These are phyloP conservation scores for Erythrophleum ivorense DNA, from an alignment of 331 rosid genomes.

Conservation along the genomic window DNA sequence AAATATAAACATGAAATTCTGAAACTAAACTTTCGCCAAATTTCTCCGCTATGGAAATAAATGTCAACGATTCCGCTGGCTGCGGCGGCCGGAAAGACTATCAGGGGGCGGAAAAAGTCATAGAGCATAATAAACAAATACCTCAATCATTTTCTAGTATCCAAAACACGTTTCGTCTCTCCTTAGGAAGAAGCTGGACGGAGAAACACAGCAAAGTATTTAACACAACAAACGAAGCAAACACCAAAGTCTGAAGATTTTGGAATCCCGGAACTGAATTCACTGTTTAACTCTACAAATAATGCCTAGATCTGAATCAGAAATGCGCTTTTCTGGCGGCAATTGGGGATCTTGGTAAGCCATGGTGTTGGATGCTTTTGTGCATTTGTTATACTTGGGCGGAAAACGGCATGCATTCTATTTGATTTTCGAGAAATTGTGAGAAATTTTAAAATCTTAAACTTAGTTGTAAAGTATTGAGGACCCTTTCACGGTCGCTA, in stretches of 20 bases:
- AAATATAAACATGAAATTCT: too few relatives aligned
- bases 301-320: constrained; percentile 56
- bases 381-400: constrained; percentile 28
- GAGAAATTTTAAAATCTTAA: background rate
- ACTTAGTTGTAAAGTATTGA: constrained; percentile 19
- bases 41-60: too few relatives aligned
- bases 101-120: background rate
- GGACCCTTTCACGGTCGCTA: background rate
- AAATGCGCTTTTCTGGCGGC: constrained; percentile 10
- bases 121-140: constrained; percentile 33
- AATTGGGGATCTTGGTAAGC: constrained; percentile 44
- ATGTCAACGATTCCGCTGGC: background rate
- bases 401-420: constrained; percentile 20
- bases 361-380: background rate
- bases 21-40: too few relatives aligned
- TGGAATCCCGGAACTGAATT: constrained; percentile 49
- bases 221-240: constrained; percentile 12
- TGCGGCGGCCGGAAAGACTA: background rate
- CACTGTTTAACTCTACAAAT: constrained; percentile 34
- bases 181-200: background rate
- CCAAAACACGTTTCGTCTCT: constrained; percentile 37
- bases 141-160: constrained; percentile 42
- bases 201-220: background rate
- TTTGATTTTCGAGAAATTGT: constrained; percentile 27
- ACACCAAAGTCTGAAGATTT: constrained; percentile 22